phyloP scores from a whole-genome alignment of 441 rosid species.

The Euphorbia celastroides region DNA sequence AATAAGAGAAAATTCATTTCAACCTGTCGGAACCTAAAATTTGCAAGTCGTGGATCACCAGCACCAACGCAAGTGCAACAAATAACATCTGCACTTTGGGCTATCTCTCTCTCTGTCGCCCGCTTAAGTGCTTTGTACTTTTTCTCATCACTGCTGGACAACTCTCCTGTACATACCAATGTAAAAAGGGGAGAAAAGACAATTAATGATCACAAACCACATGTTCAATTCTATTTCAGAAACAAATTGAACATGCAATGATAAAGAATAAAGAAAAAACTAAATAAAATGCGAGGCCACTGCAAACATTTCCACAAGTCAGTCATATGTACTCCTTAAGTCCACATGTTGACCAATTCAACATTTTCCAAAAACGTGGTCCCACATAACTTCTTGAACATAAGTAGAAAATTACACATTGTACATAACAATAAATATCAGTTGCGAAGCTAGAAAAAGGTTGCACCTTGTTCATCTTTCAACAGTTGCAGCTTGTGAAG shows the following conservation, averaged over 20 bases:
- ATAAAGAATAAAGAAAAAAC: neutral
- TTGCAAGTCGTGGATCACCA: slow-evolving; percentile 93
- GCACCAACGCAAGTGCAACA: slow-evolving; percentile 99
- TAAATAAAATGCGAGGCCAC: neutral
- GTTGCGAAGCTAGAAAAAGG: neutral
- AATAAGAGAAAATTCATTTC: slow-evolving; percentile 10
- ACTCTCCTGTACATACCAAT: slow-evolving; percentile 56
- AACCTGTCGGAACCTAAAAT: slow-evolving; percentile 99
- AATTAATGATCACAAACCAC: slow-evolving; percentile 2
- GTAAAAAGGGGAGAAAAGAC: slow-evolving; percentile 1
- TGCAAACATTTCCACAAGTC: neutral
- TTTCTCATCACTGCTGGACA: slow-evolving; percentile 99
- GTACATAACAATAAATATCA: neutral
- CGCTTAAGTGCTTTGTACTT: slow-evolving; percentile 95
- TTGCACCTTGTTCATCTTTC: slow-evolving; percentile 98
- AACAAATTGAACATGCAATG: neutral
- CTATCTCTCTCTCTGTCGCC: slow-evolving; percentile 93
- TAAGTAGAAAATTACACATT: neutral
- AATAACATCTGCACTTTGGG: slow-evolving; percentile 99
- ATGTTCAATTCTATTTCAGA: neutral
- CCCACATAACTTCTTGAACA: neutral
- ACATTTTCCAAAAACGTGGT: neutral
- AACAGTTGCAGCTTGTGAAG: slow-evolving; percentile 93
- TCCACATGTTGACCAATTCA: neutral
- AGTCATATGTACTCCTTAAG: neutral